Conservation (phyloP, 768 basidiomycete genomes). For the Tulasnella sp. region DNA sequence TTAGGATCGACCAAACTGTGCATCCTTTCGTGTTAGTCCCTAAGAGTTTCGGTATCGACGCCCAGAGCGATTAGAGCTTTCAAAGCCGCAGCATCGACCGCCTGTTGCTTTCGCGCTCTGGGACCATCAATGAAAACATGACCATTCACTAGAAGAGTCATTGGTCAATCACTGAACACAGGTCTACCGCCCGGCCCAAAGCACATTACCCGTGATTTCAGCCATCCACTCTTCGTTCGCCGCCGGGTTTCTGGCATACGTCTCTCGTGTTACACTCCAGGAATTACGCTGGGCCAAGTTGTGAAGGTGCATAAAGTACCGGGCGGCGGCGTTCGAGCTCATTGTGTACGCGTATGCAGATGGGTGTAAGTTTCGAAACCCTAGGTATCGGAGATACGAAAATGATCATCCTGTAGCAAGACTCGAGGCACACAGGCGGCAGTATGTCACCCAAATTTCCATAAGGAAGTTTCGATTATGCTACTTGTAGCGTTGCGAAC, state of each 20-base stretch:
- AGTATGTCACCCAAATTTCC: too few relatives aligned
- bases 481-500: too few relatives aligned
- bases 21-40: neutral
- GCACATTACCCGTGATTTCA: neutral
- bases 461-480: too few relatives aligned
- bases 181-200: neutral
- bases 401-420: too few relatives aligned
- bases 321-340: neutral
- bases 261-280: neutral
- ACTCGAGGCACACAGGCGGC: too few relatives aligned
- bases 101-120: neutral
- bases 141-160: neutral
- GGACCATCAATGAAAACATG: neutral
- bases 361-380: neutral
- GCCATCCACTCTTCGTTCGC: constrained; percentile 15
- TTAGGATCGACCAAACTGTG: neutral
- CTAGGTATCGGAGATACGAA: too few relatives aligned
- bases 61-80: constrained; percentile 1
- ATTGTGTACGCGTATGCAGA: neutral
- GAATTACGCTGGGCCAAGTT: neutral
- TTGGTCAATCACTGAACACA: neutral
- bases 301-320: constrained; percentile 1
- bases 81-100: neutral
- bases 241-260: neutral
- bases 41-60: neutral